Conservation (phyloP, 2,329 filamentous ascomycete genomes). For the Arachnomyces sp. region DNA sequence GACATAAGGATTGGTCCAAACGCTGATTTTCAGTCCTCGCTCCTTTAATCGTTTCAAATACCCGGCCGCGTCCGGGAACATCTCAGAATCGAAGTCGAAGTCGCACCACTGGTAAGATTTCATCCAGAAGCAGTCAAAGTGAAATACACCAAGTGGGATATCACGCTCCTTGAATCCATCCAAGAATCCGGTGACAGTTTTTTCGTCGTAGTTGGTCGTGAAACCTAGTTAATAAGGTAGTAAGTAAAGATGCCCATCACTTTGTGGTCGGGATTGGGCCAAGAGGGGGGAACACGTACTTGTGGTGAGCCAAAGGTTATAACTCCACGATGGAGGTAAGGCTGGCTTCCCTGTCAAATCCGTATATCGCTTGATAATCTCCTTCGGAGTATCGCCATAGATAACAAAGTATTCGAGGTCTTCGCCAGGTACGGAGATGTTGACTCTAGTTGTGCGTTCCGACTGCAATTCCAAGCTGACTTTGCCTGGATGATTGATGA, state of each 20-base stretch:
- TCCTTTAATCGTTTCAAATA: slow-evolving; percentile 58
- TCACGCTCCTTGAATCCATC: slow-evolving; percentile 59
- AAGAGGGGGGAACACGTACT: slow-evolving; percentile 14
- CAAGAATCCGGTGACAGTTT: slow-evolving; percentile 57
- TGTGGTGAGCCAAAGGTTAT: slow-evolving; percentile 67
- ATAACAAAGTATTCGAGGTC: slow-evolving; percentile 67
- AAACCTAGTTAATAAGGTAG: slow-evolving; percentile 40
- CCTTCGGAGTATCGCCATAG: slow-evolving; percentile 62
- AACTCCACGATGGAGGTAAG: slow-evolving; percentile 64
- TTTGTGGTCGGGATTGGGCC: too few species aligned
- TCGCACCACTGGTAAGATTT: slow-evolving; percentile 68
- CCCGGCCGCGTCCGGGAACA: slow-evolving; percentile 59
- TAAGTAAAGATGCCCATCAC: background rate
- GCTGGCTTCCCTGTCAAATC: slow-evolving; percentile 58
- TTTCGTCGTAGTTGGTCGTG: slow-evolving; percentile 63
- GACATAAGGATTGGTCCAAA: slow-evolving; percentile 71
- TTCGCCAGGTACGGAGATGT: slow-evolving; percentile 61
- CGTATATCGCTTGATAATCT: slow-evolving; percentile 60
- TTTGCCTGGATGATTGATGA: slow-evolving; percentile 61
- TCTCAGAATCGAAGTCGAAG: slow-evolving; percentile 60
- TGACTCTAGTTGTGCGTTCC: slow-evolving; percentile 62
- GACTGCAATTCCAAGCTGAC: slow-evolving; percentile 67
- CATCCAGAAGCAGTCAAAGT: slow-evolving; percentile 74
- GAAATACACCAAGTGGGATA: slow-evolving; percentile 62
- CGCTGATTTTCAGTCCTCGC: slow-evolving; percentile 58